These are phyloP conservation scores for Biscogniauxia marginata DNA, from an alignment of 2,329 filamentous ascomycete genomes.

Conservation along the genomic window DNA sequence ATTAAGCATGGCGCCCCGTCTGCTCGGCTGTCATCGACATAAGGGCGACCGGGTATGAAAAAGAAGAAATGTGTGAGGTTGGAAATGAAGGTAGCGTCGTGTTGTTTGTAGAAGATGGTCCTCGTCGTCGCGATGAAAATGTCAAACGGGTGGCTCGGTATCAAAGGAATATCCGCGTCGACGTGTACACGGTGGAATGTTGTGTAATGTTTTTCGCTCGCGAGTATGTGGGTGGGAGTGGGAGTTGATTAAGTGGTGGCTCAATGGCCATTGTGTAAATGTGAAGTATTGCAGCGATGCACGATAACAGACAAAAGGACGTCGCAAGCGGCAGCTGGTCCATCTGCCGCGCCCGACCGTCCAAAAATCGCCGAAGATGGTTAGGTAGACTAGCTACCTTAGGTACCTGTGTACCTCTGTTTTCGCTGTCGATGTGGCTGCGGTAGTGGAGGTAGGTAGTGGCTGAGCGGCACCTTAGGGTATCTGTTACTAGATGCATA, in stretches of 20 bases:
- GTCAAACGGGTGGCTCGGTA: not conserved
- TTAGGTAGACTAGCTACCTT: not conserved
- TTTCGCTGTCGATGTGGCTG: no score
- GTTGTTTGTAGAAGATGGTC: not conserved
- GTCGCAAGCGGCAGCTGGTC: not conserved
- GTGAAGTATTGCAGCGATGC: not conserved
- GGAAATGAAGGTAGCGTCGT: not conserved
- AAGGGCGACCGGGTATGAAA: not conserved
- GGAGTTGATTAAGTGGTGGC: not conserved
- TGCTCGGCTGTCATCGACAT: constrained; percentile 22
- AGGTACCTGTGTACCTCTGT: not conserved
- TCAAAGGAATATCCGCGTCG: not conserved
- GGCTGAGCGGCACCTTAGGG: no score
- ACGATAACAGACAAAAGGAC: not conserved
- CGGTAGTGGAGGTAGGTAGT: not conserved
- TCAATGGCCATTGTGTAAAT: not conserved
- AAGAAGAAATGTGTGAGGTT: not conserved
- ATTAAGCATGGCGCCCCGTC: constrained; percentile 27
- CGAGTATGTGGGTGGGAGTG: not conserved
- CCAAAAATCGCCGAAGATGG: not conserved
- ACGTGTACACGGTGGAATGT: not conserved
- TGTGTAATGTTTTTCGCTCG: not conserved
- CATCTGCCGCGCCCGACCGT: not conserved
- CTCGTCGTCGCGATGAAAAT: not conserved
- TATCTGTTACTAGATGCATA: no score